phyloP scores from a whole-genome alignment of 768 basidiomycete species.

The Gautieria morchelliformis region DNA sequence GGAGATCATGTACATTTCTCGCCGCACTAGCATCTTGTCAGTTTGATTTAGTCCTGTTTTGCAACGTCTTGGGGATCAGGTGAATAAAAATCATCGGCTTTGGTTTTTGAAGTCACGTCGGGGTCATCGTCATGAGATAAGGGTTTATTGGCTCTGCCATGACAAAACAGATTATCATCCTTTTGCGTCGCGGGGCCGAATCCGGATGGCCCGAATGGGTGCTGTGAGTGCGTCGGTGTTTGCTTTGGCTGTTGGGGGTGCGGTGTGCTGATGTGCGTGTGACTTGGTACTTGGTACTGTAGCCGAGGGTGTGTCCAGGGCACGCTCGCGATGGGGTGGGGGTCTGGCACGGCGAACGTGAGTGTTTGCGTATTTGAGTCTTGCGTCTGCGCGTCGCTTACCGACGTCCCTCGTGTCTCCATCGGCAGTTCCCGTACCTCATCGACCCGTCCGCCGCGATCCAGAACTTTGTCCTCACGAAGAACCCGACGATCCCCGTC shows the following conservation, averaged over 20 bases:
- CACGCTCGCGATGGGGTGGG: constrained; percentile 88
- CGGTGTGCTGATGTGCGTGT: neutral
- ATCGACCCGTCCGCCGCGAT: constrained; percentile 15
- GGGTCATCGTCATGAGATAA: no score
- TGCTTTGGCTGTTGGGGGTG: neutral
- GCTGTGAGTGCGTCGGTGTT: constrained; percentile 36
- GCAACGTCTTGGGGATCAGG: no score
- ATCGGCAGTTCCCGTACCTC: constrained; percentile 14
- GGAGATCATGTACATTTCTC: no score
- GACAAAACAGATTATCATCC: no score
- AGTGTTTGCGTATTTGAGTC: neutral
- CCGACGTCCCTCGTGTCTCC: neutral
- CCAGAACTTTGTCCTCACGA: neutral
- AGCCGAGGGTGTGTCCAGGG: constrained; percentile 51
- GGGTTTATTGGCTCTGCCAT: no score
- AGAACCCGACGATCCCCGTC: constrained; percentile 2
- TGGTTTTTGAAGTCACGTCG: no score
- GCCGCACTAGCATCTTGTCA: no score
- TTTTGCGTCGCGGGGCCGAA: constrained; percentile 61
- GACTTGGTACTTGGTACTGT: no score
- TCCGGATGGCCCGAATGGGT: constrained; percentile 60
- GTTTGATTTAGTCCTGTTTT: no score
- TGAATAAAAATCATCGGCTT: no score
- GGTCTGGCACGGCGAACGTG: constrained; percentile 71
- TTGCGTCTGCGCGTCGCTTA: neutral